Evolutionary conservation across 164 flowering plant species (phyloP).

Genomic region (Piper longum): DNA sequence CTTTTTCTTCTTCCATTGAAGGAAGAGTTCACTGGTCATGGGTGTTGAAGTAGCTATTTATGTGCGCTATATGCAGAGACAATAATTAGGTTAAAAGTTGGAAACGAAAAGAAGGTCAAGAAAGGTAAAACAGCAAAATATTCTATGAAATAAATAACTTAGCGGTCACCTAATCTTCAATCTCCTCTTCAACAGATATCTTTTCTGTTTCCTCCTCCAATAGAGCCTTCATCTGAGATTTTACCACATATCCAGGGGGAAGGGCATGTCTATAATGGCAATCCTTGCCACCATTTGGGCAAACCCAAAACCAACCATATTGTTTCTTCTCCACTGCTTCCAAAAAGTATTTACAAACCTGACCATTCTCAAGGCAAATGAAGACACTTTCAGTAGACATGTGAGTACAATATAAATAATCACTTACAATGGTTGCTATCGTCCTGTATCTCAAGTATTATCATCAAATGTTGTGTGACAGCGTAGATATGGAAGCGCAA

Average conservation of each 20-base stretch:
- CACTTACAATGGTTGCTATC: not conserved
- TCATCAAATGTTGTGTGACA: not conserved
- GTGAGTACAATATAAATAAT: too few relatives aligned
- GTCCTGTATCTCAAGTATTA: not conserved
- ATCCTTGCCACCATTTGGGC: slow-evolving; percentile 88
- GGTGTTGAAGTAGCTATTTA: slow-evolving; percentile 62
- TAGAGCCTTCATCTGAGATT: slow-evolving; percentile 96
- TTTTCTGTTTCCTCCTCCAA: slow-evolving; percentile 79
- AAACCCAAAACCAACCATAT: slow-evolving; percentile 97
- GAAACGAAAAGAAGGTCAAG: not conserved
- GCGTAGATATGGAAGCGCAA: not conserved
- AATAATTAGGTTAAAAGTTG: not conserved
- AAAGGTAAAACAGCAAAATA: not conserved
- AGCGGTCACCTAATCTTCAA: slow-evolving; percentile 68
- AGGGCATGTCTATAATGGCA: slow-evolving; percentile 96
- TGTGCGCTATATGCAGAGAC: slow-evolving; percentile 48
- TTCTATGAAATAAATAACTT: too few relatives aligned
- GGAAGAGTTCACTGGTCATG: slow-evolving; percentile 73
- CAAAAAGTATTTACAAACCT: slow-evolving; percentile 90
- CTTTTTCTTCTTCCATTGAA: slow-evolving; percentile 89
- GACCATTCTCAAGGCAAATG: slow-evolving; percentile 3
- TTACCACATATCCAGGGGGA: slow-evolving; percentile 86
- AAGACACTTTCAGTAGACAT: not conserved
- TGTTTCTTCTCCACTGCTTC: slow-evolving; percentile 99
- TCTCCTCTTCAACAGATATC: slow-evolving; percentile 82